Percentiles rank a stretch among this genome's conserved stretches.
These are phyloP conservation scores for Chenopodium berlandieri DNA, from an alignment of 148 eudicot species.

Conservation along the genomic window DNA sequence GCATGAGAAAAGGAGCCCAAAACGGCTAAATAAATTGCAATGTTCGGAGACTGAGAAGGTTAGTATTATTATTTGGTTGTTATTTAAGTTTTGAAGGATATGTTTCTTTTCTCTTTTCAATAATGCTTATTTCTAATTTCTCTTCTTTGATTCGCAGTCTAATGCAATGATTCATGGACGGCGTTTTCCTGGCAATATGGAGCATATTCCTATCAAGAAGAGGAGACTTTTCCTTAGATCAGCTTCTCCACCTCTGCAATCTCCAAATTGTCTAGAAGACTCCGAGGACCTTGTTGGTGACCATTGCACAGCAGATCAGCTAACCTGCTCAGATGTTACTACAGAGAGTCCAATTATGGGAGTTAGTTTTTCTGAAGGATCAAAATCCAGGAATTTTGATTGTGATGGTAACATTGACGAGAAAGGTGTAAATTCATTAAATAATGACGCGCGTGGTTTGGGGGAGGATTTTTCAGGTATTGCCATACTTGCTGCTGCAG, in stretches of 20 bases:
- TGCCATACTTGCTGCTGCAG: constrained; percentile 72
- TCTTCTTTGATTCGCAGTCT: constrained; percentile 35
- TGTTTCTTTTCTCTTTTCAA: not conserved
- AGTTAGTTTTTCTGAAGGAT: constrained; percentile 9
- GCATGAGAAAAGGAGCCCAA: constrained; percentile 31
- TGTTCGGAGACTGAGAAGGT: constrained; percentile 60
- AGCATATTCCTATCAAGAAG: constrained; percentile 70
- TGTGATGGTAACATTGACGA: constrained; percentile 12
- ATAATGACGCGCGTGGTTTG: constrained; percentile 9
- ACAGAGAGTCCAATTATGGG: not conserved
- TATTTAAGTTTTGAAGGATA: constrained; percentile 4
- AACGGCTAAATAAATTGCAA: constrained; percentile 29
- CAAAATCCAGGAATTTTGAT: constrained; percentile 9
- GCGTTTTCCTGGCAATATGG: constrained; percentile 37
- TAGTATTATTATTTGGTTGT: constrained; percentile 7
- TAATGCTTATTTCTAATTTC: not conserved
- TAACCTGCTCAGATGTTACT: not conserved
- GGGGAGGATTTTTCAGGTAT: constrained; percentile 67
- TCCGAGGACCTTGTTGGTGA: constrained; percentile 24
- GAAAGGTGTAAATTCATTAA: constrained; percentile 3
- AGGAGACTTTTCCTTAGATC: constrained; percentile 45
- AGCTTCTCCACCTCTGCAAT: constrained; percentile 40
- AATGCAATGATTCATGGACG: constrained; percentile 37
- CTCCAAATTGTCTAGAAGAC: constrained; percentile 30
- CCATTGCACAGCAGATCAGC: constrained; percentile 23